Evolutionary conservation across 306 rosid genomes (phyloP).

Genomic region (Pyrus bretschneideri): DNA sequence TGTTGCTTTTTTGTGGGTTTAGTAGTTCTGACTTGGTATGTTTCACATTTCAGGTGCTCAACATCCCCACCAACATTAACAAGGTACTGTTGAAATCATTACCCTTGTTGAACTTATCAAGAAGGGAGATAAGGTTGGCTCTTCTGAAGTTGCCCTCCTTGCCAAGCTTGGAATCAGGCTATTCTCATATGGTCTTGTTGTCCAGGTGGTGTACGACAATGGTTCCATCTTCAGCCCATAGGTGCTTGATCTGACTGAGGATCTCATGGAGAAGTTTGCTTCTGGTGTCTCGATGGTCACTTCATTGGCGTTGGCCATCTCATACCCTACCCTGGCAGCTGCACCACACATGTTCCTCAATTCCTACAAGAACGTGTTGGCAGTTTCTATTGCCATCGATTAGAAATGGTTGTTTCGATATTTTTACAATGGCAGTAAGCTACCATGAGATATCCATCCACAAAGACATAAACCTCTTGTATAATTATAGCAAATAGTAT

Average conservation of each 20-base stretch:
- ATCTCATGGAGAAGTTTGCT: slow-evolving; percentile 63
- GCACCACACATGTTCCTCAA: slow-evolving; percentile 81
- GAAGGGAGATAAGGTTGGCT: slow-evolving; percentile 94
- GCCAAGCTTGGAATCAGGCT: slow-evolving; percentile 91
- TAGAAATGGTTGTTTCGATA: too few species aligned
- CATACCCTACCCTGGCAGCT: slow-evolving; percentile 80
- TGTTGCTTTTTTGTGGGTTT: too few species aligned
- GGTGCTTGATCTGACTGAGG: slow-evolving; percentile 79
- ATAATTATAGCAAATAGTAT: too few species aligned
- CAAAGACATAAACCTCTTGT: too few species aligned
- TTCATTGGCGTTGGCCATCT: slow-evolving; percentile 60
- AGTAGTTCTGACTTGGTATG: not conserved
- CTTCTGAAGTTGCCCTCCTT: slow-evolving; percentile 93
- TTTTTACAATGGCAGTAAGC: too few species aligned
- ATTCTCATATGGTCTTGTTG: slow-evolving; percentile 82
- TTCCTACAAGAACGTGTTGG: slow-evolving; percentile 67
- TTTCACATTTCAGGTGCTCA: slow-evolving; percentile 43
- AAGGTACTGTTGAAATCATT: slow-evolving; percentile 90
- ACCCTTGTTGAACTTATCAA: slow-evolving; percentile 87
- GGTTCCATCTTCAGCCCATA: slow-evolving; percentile 81
- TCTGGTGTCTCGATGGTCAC: slow-evolving; percentile 64
- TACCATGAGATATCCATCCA: too few species aligned
- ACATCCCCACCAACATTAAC: slow-evolving; percentile 87
- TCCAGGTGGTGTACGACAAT: slow-evolving; percentile 57
- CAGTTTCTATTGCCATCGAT: slow-evolving; percentile 58